Evolutionary conservation across 805 yeast genomes (phyloP).

Genomic region (Kodamaea jinghongensis): DNA sequence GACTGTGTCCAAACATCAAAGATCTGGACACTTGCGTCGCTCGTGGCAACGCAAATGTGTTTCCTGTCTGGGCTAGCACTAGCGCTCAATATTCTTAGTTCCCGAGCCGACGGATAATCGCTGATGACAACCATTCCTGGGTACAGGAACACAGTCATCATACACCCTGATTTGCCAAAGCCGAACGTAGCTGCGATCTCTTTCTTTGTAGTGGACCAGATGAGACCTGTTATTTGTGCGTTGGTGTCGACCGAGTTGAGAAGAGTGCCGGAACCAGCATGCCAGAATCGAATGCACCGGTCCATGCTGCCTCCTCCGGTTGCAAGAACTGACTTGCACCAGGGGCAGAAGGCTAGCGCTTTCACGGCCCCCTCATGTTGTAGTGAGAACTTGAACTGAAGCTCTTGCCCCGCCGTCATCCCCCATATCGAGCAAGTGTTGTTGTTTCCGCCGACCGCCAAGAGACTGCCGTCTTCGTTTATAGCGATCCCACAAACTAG

Average conservation of each 20-base stretch:
- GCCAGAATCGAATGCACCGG: conserved; percentile 82
- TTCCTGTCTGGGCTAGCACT: conserved; percentile 61
- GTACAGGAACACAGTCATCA: conserved; percentile 52
- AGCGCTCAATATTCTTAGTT: conserved; percentile 64
- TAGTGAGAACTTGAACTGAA: conserved; percentile 47
- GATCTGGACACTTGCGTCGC: conserved; percentile 74
- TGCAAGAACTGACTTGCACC: conserved; percentile 76
- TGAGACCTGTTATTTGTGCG: conserved; percentile 75
- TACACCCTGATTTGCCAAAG: conserved; percentile 44
- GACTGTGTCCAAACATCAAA: conserved; percentile 61
- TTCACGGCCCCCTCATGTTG: conserved; percentile 85
- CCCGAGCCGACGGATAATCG: conserved; percentile 49
- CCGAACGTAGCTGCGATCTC: conserved; percentile 83
- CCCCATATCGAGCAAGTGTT: conserved; percentile 80
- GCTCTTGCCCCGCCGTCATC: conserved; percentile 31
- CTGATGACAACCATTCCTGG: conserved; percentile 55
- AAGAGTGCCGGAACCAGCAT: conserved; percentile 72
- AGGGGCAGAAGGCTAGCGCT: conserved; percentile 88
- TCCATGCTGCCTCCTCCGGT: conserved; percentile 92
- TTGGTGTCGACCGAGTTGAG: conserved; percentile 54
- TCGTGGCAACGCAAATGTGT: conserved; percentile 69
- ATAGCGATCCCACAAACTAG: conserved; percentile 53
- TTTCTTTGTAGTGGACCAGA: conserved; percentile 65
- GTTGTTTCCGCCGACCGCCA: conserved; percentile 85
- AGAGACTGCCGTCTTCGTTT: conserved; percentile 48